Evolutionary conservation across 805 yeast genomes (phyloP), one percentile per base, ranked within the genome.

Genomic region (Candida andamanensis): DNA sequence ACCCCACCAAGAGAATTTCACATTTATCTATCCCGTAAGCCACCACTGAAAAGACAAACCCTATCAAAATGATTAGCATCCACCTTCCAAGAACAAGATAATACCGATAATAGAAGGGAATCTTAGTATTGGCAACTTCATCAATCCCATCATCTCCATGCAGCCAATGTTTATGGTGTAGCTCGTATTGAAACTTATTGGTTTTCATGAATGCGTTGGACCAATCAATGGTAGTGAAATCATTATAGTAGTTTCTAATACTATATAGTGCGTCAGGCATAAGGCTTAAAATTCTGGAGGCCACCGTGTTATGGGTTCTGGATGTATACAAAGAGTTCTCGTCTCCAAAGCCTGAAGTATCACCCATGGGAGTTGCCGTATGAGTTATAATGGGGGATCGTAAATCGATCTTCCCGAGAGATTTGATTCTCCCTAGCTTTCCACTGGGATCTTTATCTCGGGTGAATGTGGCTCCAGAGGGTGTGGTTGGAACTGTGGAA

Each of bases 151-250:
- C n/a, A n/a, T n/a, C n/a, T n/a, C n/a, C n/a, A n/a, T n/a, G n/a
- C n/a, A n/a, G n/a, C 47, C 51, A 30, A 56, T 64, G 14, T 53
- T 45, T 38, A 18, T 59, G 48, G 31, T 60, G 49, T 26, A 74
- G 44, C 28, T 52, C 50, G 39, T 55, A 68, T 39, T 61, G 54
- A 24, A 72, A 52, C 24, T 50, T 54, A 21, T 72, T 65, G 31
- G 69, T 69, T 33, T 56, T 54, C 18, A 72, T 54, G 22, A 63
- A 61, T 19, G 74, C 76, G 18, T 63, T 61, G 2, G 72, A 67
- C 80, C 80, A 75, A 50, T 75, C 81, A 12, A 74, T 70, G 13
- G 79, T 72, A 15, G 81, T 74, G 51, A 74, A 75, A 49, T 75
- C 79, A 46, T 75, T 76, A 47, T 75, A 75, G 54, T 58, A 72